Conservation (phyloP, 2,329 filamentous ascomycete species). For the Epichloe sp. region DNA sequence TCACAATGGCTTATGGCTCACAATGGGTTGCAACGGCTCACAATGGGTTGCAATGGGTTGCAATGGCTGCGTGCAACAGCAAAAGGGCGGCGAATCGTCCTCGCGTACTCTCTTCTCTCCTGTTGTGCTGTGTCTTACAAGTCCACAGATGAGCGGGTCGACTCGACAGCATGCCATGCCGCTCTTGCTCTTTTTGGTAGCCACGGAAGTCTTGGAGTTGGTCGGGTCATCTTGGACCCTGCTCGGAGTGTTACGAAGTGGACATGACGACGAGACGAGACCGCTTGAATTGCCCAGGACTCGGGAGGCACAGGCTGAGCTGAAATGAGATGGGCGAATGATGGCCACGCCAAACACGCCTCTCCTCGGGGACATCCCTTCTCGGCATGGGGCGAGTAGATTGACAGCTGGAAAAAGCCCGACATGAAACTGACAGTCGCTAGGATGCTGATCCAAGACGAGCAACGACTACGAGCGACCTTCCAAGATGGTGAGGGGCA, state of each 20-base stretch:
- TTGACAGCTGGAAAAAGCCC: too few relatives aligned
- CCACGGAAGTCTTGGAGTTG: too few relatives aligned
- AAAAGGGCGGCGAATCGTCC: too few relatives aligned
- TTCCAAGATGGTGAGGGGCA: constrained; percentile 3
- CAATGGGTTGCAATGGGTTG: neutral
- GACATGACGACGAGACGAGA: neutral
- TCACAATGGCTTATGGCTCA: neutral
- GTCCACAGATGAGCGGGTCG: neutral
- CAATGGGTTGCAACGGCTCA: neutral
- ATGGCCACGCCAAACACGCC: too few relatives aligned
- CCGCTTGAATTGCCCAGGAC: too few relatives aligned
- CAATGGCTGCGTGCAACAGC: neutral
- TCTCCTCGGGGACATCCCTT: too few relatives aligned
- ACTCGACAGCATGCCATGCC: neutral
- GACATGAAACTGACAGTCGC: neutral
- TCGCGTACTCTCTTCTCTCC: too few relatives aligned
- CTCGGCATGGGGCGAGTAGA: too few relatives aligned
- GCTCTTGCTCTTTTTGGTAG: too few relatives aligned
- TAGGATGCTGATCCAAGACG: constrained; percentile 1
- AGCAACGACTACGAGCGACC: neutral
- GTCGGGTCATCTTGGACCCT: neutral
- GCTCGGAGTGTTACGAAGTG: neutral
- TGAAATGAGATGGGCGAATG: too few relatives aligned
- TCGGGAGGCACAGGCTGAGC: too few relatives aligned
- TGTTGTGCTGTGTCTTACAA: too few relatives aligned